Conservation (phyloP, 2,329 filamentous ascomycete genomes). For the Botrytis sinoallii region DNA sequence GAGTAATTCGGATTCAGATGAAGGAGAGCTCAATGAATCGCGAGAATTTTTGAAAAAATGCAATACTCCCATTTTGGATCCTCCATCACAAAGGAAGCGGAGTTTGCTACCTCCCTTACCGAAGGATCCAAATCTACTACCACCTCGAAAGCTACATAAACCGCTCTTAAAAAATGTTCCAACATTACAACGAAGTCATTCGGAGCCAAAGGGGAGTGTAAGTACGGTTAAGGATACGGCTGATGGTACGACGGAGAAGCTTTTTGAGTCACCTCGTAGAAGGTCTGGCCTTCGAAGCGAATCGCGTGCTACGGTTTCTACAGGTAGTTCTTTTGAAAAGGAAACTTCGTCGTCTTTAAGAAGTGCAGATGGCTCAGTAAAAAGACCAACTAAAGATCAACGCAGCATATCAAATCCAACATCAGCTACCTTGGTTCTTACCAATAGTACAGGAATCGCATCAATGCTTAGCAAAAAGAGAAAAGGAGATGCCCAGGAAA, state of each 20-base stretch:
- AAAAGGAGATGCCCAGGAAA: slow-evolving; percentile 19
- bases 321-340: slow-evolving; percentile 19
- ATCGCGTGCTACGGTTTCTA: slow-evolving; percentile 21
- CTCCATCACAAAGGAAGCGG: slow-evolving; percentile 30
- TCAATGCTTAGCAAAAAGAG: slow-evolving; percentile 31
- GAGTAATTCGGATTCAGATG: slow-evolving; percentile 34
- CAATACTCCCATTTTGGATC: slow-evolving; percentile 33
- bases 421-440: slow-evolving; percentile 28
- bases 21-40: slow-evolving; percentile 28
- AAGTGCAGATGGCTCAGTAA: not conserved
- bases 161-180: slow-evolving; percentile 25
- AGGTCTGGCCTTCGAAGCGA: slow-evolving; percentile 28
- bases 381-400: slow-evolving; percentile 21
- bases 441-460: slow-evolving; percentile 31
- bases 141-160: slow-evolving; percentile 7
- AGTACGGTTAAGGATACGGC: not conserved
- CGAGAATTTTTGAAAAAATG: slow-evolving; percentile 21
- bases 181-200: slow-evolving; percentile 27
- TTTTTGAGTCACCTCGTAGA: slow-evolving; percentile 17
- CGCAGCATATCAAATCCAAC: slow-evolving; percentile 31
- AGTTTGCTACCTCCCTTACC: slow-evolving; percentile 38
- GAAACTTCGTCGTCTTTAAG: slow-evolving; percentile 12
- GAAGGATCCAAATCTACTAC: slow-evolving; percentile 22
- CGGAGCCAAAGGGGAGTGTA: slow-evolving; percentile 26
- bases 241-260: slow-evolving; percentile 23